These are phyloP conservation scores for Chaetothyriales sp. DNA, from an alignment of 2,329 filamentous ascomycete species.

Conservation along the genomic window DNA sequence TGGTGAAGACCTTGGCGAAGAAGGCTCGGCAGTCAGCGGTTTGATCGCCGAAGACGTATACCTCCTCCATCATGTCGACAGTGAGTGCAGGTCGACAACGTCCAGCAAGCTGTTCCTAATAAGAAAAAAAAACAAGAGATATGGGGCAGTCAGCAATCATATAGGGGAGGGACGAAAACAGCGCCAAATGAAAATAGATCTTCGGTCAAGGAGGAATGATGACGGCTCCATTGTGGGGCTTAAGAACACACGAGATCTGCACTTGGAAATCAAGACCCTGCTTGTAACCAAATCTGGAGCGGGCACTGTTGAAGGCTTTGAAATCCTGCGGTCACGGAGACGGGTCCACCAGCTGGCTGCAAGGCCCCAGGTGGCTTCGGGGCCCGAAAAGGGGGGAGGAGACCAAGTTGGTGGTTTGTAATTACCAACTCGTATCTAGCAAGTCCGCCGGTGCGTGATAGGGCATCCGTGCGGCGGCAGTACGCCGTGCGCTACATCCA, in stretches of 20 bases:
- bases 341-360: neutral
- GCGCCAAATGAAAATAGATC: slow-evolving; percentile 17
- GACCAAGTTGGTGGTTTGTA: neutral
- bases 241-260: slow-evolving; percentile 17
- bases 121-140: slow-evolving; percentile 7
- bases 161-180: slow-evolving; percentile 10
- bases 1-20: slow-evolving; percentile 28
- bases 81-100: slow-evolving; percentile 12
- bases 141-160: slow-evolving; percentile 14
- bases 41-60: slow-evolving; percentile 36
- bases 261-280: slow-evolving; percentile 17
- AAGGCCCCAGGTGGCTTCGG: neutral
- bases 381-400: neutral
- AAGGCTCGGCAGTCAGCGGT: slow-evolving; percentile 30
- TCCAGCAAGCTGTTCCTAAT: slow-evolving; percentile 16
- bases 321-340: slow-evolving; percentile 13
- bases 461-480: no score
- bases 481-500: neutral
- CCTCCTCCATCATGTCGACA: slow-evolving; percentile 19
- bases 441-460: neutral
- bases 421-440: neutral
- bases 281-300: slow-evolving; percentile 16
- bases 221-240: slow-evolving; percentile 14
- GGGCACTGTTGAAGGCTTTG: slow-evolving; percentile 11
- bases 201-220: slow-evolving; percentile 9